phyloP scores from a whole-genome alignment of 2,329 filamentous ascomycete genomes.

The Hypoxylon sp. region DNA sequence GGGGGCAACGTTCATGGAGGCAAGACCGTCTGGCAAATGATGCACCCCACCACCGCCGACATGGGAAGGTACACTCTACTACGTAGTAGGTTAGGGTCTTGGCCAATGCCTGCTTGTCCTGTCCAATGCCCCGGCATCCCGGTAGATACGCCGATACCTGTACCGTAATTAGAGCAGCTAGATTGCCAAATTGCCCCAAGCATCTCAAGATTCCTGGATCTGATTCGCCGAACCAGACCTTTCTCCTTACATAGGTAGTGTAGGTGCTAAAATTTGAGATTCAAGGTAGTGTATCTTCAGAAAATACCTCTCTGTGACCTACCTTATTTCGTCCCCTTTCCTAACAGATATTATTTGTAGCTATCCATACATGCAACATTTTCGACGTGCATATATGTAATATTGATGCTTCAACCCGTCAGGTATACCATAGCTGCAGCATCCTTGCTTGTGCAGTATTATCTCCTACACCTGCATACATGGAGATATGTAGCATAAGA shows the following conservation, averaged over 20 bases:
- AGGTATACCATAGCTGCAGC: slow-evolving; percentile 12
- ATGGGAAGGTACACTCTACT: slow-evolving; percentile 31
- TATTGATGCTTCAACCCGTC: neutral
- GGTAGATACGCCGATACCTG: slow-evolving; percentile 18
- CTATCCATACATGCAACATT: slow-evolving; percentile 7
- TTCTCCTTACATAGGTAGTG: too few species aligned
- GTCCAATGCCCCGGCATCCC: slow-evolving; percentile 29
- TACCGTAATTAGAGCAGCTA: slow-evolving; percentile 17
- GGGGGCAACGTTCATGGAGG: slow-evolving; percentile 11
- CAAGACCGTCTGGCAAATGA: slow-evolving; percentile 34
- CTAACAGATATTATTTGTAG: neutral
- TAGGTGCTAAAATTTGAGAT: slow-evolving; percentile 10
- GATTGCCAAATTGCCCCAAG: slow-evolving; percentile 4
- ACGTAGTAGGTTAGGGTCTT: slow-evolving; percentile 17
- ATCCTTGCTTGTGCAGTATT: slow-evolving; percentile 23
- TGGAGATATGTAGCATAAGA: slow-evolving; percentile 2
- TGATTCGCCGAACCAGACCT: slow-evolving; percentile 19
- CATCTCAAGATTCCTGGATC: neutral
- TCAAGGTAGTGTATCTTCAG: slow-evolving; percentile 1
- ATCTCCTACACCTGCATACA: slow-evolving; percentile 1
- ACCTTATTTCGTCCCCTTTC: slow-evolving; percentile 8
- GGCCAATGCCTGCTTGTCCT: slow-evolving; percentile 29
- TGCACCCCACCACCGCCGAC: slow-evolving; percentile 37
- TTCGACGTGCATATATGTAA: slow-evolving; percentile 8
- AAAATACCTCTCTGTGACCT: neutral